Percentiles rank a stretch among this genome's conserved stretches.
Evolutionary conservation across 345 rosid genomes (phyloP).

Genomic region (Boechera divaricarpa): DNA sequence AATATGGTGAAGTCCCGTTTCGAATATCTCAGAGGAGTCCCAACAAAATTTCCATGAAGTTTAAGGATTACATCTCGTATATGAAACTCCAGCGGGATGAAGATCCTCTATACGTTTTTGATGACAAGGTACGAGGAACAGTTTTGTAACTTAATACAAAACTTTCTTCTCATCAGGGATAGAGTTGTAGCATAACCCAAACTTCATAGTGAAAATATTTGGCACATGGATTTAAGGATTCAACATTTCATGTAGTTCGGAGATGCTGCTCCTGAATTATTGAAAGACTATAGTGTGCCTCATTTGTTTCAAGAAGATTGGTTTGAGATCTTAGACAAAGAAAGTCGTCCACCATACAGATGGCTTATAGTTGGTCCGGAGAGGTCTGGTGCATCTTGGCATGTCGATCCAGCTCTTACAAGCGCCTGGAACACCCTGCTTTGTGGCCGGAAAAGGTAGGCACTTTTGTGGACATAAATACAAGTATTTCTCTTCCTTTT

Average conservation of each 20-base stretch:
- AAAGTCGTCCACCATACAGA: slow-evolving; percentile 82
- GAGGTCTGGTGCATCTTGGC: slow-evolving; percentile 99
- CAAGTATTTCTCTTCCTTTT: background rate
- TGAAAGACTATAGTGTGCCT: slow-evolving; percentile 85
- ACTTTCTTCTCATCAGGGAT: slow-evolving; percentile 8
- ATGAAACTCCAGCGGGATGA: slow-evolving; percentile 84
- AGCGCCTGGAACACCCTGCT: slow-evolving; percentile 99
- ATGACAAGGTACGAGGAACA: slow-evolving; percentile 68
- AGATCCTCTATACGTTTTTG: slow-evolving; percentile 94
- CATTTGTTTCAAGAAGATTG: slow-evolving; percentile 87
- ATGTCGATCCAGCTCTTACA: slow-evolving; percentile 97
- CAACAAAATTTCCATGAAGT: slow-evolving; percentile 65
- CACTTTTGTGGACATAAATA: background rate
- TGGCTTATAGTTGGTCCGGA: slow-evolving; percentile 97
- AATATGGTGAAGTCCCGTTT: slow-evolving; percentile 72
- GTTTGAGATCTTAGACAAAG: slow-evolving; percentile 74
- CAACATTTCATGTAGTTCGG: slow-evolving; percentile 70
- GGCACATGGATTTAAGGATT: slow-evolving; percentile 22
- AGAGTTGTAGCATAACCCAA: slow-evolving; percentile 15
- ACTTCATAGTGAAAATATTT: slow-evolving; percentile 1
- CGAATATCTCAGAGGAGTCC: slow-evolving; percentile 87
- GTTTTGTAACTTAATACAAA: background rate
- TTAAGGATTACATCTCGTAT: slow-evolving; percentile 83
- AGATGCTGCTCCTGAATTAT: slow-evolving; percentile 74
- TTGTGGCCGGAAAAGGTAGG: slow-evolving; percentile 91